Evolutionary conservation across 495 filamentous ascomycete genomes (phyloP), one percentile per base, ranked within the genome.

Genomic region (Elasticomyces elasticus): DNA sequence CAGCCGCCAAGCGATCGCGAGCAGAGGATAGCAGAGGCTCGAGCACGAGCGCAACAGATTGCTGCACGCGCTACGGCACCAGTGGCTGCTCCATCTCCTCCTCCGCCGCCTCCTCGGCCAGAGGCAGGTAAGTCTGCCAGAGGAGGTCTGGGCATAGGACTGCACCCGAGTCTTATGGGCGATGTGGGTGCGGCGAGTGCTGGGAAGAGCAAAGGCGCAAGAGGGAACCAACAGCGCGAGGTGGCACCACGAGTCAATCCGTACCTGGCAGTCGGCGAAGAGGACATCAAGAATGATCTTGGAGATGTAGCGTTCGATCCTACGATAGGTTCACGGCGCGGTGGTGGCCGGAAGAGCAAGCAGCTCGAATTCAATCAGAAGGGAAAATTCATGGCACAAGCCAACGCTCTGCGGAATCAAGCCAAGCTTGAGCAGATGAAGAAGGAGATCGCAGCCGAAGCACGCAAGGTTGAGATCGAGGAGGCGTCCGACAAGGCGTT

Each of bases 311-410:
- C 94, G 62, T 94, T 84, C 55, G 92, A 96, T 62, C 74, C 84
- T 1, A 85, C 71, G 63, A 66, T 89, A 5, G 79, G 79, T 28
- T 76, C 77, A 2, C 80, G 84, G 59, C 72, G 79, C 24, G 7
- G 76, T 77, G 24, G 85, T 75, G 60, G 76, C 75, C 22, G 88
- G 33, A 73, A 84, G 49, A 73, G 85, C 1, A 80, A 85, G 40
- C 80, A 87, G 60, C 77, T 98, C 19, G 67, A 87, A 11, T 97
- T 98, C 76, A 94, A 96, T 69, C 83, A 90, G 62, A 95, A 95
- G 66, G 92, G 92, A 47, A 96, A 96, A 77, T 97, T 94, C 63
- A 94, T 96, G 49, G 81, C 85, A 56, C 91, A 96, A 67, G 94
- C 86, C 1, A 88, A 85, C 65, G 89, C 88, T 56, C 73, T 95